phyloP scores from a whole-genome alignment of 1,284 basidiomycete genomes.

The Ustilago shanxiensis region DNA sequence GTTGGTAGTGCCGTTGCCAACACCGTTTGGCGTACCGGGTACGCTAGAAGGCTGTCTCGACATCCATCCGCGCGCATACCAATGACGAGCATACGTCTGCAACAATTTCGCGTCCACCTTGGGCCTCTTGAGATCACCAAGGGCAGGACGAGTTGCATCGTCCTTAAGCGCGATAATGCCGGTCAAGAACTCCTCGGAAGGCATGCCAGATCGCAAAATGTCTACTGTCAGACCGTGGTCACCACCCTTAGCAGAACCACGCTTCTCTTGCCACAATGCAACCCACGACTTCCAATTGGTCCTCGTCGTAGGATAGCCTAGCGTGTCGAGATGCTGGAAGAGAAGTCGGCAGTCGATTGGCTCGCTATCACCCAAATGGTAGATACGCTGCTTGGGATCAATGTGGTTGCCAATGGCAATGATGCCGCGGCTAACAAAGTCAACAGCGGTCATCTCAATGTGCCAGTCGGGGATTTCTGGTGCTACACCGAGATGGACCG shows the following conservation, averaged over 20 bases:
- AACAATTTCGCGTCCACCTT: constrained; percentile 60
- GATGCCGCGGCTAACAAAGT: constrained; percentile 66
- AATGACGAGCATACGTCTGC: constrained; percentile 66
- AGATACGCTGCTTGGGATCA: constrained; percentile 59
- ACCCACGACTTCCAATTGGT: constrained; percentile 67
- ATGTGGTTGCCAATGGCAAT: constrained; percentile 59
- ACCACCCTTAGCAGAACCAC: constrained; percentile 45
- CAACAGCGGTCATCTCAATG: constrained; percentile 68
- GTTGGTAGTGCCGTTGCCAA: constrained; percentile 18
- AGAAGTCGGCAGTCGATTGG: constrained; percentile 58
- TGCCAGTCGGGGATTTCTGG: constrained; percentile 64
- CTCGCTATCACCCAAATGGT: constrained; percentile 65
- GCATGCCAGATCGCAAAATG: constrained; percentile 66
- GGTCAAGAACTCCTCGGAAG: constrained; percentile 56
- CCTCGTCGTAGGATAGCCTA: constrained; percentile 62
- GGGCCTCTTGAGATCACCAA: constrained; percentile 54
- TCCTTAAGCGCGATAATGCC: constrained; percentile 65
- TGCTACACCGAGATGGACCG: constrained; percentile 64
- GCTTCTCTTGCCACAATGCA: constrained; percentile 61
- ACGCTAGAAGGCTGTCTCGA: constrained; percentile 41
- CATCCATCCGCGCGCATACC: constrained; percentile 68
- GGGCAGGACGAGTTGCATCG: constrained; percentile 57
- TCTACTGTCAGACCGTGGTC: constrained; percentile 62
- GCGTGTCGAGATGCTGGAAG: constrained; percentile 59
- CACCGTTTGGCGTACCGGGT: constrained; percentile 30